phyloP scores from a whole-genome alignment of 2,329 filamentous ascomycete genomes.

The Cladobotryum mycophilum region DNA sequence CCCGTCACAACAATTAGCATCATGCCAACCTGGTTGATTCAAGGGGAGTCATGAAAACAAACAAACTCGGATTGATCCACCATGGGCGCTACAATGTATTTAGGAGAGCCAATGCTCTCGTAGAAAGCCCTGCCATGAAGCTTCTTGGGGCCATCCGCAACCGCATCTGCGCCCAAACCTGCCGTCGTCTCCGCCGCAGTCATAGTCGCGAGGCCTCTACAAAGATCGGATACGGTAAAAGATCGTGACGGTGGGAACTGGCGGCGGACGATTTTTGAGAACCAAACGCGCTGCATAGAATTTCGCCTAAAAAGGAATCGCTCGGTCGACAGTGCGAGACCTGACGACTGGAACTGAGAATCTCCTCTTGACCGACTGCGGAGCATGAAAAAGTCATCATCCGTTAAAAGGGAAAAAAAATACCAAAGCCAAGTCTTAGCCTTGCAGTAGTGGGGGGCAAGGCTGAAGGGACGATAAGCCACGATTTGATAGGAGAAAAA shows the following conservation, averaged over 20 bases:
- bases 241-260: constrained; percentile 3
- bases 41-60: constrained; percentile 29
- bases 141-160: constrained; percentile 40
- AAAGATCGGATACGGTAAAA: constrained; percentile 1
- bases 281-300: constrained; percentile 3
- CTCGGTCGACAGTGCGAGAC: background rate
- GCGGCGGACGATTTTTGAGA: background rate
- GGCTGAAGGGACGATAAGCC: background rate
- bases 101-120: constrained; percentile 87
- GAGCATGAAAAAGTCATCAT: too few species aligned
- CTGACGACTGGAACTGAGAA: background rate
- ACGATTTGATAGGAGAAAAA: too few species aligned
- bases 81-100: constrained; percentile 90
- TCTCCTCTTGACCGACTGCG: too few species aligned
- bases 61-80: constrained; percentile 98
- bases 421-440: background rate
- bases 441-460: background rate
- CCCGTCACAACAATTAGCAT: constrained; percentile 5
- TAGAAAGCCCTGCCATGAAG: constrained; percentile 86
- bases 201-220: constrained; percentile 27
- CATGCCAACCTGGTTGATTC: background rate
- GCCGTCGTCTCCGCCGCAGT: constrained; percentile 16
- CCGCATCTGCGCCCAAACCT: constrained; percentile 14
- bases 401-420: background rate
- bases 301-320: background rate